phyloP scores from a whole-genome alignment of 1,284 basidiomycete species.

The Coniophora puteana region DNA sequence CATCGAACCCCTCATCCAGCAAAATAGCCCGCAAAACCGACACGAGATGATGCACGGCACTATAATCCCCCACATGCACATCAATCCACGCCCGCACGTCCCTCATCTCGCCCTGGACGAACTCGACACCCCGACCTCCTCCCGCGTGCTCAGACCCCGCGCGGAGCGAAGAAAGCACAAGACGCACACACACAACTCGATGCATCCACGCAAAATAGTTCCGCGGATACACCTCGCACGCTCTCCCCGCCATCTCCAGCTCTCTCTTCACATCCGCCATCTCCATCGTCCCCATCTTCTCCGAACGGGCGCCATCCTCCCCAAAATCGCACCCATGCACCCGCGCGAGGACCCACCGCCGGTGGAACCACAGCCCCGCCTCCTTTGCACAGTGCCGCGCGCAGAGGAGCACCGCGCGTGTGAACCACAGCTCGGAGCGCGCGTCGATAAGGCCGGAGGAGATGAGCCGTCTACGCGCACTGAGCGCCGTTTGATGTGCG shows the following conservation, averaged over 20 bases:
- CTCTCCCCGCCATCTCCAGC: constrained; percentile 38
- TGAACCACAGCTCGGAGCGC: constrained; percentile 44
- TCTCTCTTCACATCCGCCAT: too few species aligned
- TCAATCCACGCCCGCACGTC: constrained; percentile 49
- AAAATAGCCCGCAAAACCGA: too few species aligned
- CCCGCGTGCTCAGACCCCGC: constrained; percentile 8
- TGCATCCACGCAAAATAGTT: constrained; percentile 70
- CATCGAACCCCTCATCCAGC: constrained; percentile 4
- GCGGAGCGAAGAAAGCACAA: constrained; percentile 7
- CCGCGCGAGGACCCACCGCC: constrained; percentile 53
- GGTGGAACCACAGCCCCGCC: constrained; percentile 63
- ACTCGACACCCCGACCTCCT: constrained; percentile 16
- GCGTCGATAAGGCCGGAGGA: constrained; percentile 29
- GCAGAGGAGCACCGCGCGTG: constrained; percentile 43
- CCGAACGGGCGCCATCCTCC: not conserved
- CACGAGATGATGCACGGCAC: constrained; percentile 52
- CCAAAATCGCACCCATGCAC: too few species aligned
- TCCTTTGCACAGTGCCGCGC: constrained; percentile 55
- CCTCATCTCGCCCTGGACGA: constrained; percentile 32
- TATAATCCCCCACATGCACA: constrained; percentile 59
- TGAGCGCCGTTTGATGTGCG: constrained; percentile 62
- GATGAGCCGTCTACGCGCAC: constrained; percentile 52
- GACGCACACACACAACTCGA: constrained; percentile 42
- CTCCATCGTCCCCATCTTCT: too few species aligned
- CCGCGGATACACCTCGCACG: constrained; percentile 57